phyloP scores from a whole-genome alignment of 192 early-diverging fungal species.

The Pilobolus umbonatus region DNA sequence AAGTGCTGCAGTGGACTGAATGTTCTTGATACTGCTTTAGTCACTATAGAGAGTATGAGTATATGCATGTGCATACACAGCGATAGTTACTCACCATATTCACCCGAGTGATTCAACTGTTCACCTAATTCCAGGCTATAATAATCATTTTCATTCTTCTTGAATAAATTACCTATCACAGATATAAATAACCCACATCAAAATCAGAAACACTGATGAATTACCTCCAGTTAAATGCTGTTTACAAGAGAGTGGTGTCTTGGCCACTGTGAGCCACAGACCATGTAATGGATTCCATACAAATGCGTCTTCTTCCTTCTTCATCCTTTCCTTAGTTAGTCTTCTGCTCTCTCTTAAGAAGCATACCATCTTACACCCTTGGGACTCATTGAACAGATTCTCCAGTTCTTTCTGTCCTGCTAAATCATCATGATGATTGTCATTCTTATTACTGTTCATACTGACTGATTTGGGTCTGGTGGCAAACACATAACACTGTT shows the following conservation, averaged over 20 bases:
- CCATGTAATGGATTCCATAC: conserved; percentile 35
- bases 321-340: conserved; percentile 1
- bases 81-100: conserved; percentile 19
- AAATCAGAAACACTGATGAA: not conserved
- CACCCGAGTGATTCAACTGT: conserved; percentile 16
- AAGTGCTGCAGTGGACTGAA: conserved; percentile 33
- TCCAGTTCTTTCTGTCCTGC: conserved; percentile 8
- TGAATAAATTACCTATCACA: conserved; percentile 10
- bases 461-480: too few species aligned
- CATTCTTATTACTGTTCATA: not conserved
- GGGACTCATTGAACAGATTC: conserved; percentile 6
- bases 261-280: conserved; percentile 25
- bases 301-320: not conserved
- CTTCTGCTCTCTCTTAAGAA: conserved; percentile 22
- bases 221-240: conserved; percentile 29
- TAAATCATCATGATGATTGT: not conserved
- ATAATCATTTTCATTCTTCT: conserved; percentile 23
- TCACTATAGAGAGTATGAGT: conserved; percentile 15
- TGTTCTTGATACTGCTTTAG: conserved; percentile 20
- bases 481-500: conserved; percentile 25
- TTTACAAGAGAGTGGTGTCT: conserved; percentile 14
- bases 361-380: conserved; percentile 36
- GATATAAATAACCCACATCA: not conserved
- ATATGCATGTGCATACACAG: not conserved
- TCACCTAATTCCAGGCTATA: conserved; percentile 33